Base-by-base conservation (phyloP, 2,329 filamentous ascomycete genomes). In the Cyanodermella asteris region DNA sequence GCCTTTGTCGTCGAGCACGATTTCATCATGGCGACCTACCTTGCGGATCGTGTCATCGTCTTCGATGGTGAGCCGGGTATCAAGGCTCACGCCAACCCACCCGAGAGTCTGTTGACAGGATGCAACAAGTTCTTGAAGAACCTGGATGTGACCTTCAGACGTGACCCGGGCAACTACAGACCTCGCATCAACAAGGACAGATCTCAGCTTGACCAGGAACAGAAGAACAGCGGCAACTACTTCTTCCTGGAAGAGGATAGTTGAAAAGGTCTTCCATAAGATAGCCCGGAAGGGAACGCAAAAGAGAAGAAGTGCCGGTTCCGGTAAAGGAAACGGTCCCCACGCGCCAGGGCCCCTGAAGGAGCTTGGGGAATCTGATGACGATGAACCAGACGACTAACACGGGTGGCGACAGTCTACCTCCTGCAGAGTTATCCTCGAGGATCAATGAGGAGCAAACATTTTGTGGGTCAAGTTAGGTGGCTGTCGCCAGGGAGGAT, bases 1-100 rank as follows among this genome's bases (percentile, higher is more conserved):
- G 87, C 87, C 25, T 97, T 97, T 50, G 71, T 97, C 38, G 84
- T 97, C 48, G 87, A 97, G 70, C 87, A 97, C 74, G 87, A 97
- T 64, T 94, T 97, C 60, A 91, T 94, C 59, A 93, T 94, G 82
- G 68, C 69, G 20, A 74, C 69, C 21, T 74, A 74, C 44, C 61
- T 74, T 23, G 69, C 87, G 22, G 90, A 97, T 45, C 77, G 87
- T 38, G 87, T 97, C 50, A 97, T 97, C 44, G 87, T 97, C 44
- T 97, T 97, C 44, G 87, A 94, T 45, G 87, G 90, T 39, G 47
- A 90, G 55, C 87, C 90, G 24, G 87, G 82, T 44, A 64, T 91
- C 38, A 61, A 91, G 38, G 67, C 87, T 27, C 78, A 72, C 38
- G 90, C 87, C 38, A 91, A 91, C 51, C 60, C 61, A 25, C 87